Base-by-base conservation (phyloP, 2,329 filamentous ascomycete genomes). In the Cladobotryum protrusum region DNA sequence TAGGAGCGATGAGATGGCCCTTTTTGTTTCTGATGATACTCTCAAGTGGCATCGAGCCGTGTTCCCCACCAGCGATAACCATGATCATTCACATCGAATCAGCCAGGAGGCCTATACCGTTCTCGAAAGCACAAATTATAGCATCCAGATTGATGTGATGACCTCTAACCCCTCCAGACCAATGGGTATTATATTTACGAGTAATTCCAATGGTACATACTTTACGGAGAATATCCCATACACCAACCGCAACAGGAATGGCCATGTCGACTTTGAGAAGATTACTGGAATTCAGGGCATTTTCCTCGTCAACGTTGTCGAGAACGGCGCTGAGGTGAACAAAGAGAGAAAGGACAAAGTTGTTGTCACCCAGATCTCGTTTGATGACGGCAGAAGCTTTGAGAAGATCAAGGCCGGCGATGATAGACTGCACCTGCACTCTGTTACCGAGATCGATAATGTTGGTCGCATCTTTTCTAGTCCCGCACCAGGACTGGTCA, bases 121-220 rank as follows among this genome's bases (percentile, higher is more conserved):
- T 43, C 77, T 99, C 37, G 92, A 97, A 70, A 93, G 91, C 61
- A 97, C 93, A 39, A 92, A 96, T 64, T 96, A 99, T 73, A 96
- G 92, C 72, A 90, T 99, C 59, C 92, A 97, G 69, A 83, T 99
- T 49, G 91, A 97, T 67, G 91, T 97, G 55, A 85, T 92, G 78
- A 89, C 86, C 1, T 75, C 75, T 36, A 74, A 72, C 41, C 78
- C 78, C 12, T 78, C 77, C 1, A 81, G 79, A 35, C 81, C 86
- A 0, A 92, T 96, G 81, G 95, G 93, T 33, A 83, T 87, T 11
- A 76, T 99, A 50, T 92, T 96, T 62, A 95, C 90, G 5, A 97
- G 92, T 64, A 99, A 99, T 66, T 97, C 91, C 32, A 95, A 97
- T 64, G 93, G 93, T 53, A 96, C 90, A 2, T 96, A 92, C 67